Conservation (phyloP, 2,329 filamentous ascomycete species). For the Cladosporium sp. region DNA sequence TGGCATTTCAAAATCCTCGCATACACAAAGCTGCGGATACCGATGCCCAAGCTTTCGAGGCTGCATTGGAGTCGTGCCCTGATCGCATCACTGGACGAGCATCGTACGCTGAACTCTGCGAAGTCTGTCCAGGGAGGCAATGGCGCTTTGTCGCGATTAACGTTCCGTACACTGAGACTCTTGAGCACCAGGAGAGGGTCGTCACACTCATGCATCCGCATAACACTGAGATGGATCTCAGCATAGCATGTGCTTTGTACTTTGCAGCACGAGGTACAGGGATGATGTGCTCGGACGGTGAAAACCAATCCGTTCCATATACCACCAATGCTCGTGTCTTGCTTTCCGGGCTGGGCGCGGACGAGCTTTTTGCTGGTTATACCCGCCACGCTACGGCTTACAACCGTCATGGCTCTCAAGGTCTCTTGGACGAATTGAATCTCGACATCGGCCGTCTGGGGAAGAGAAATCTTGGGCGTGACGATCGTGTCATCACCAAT, state of each 20-base stretch:
- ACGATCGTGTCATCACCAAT: conserved; percentile 86
- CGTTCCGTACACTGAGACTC: conserved; percentile 74
- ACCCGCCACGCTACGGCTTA: conserved; percentile 79
- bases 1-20: conserved; percentile 94
- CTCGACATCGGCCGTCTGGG: conserved; percentile 84
- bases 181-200: conserved; percentile 67
- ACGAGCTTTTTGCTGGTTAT: conserved; percentile 95
- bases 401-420: conserved; percentile 64
- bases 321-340: conserved; percentile 76
- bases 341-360: conserved; percentile 88
- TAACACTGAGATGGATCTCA: conserved; percentile 98
- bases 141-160: conserved; percentile 91
- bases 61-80: conserved; percentile 77
- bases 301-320: conserved; percentile 46
- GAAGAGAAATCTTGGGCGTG: conserved; percentile 90
- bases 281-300: conserved; percentile 19
- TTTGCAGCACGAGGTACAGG: conserved; percentile 77
- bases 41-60: conserved; percentile 22
- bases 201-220: conserved; percentile 84
- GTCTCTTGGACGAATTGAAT: conserved; percentile 77
- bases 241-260: conserved; percentile 90
- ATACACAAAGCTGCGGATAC: conserved; percentile 43
- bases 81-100: conserved; percentile 84
- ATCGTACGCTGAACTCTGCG: conserved; percentile 72
- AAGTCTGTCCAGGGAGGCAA: conserved; percentile 65